A percentile compares a stretch with the other conserved stretches of the same genome.
phyloP scores from a whole-genome alignment of 2,329 filamentous ascomycete genomes.

The Dothistroma pini region DNA sequence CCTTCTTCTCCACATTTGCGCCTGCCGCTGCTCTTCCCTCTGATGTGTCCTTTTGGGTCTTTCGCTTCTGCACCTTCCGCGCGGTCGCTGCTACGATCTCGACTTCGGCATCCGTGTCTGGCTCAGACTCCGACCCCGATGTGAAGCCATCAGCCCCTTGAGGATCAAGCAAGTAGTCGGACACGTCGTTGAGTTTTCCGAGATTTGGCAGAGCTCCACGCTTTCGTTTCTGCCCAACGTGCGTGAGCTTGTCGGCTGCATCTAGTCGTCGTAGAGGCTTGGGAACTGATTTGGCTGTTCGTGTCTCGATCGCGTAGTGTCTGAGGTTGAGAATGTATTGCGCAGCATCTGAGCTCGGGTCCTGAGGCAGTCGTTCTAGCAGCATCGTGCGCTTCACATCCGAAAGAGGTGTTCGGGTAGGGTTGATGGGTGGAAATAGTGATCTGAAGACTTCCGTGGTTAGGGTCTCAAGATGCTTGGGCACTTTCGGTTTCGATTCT shows the following conservation, averaged over 20 bases:
- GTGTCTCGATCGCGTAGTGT: slow-evolving; percentile 94
- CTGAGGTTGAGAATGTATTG: slow-evolving; percentile 78
- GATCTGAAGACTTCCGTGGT: slow-evolving; percentile 94
- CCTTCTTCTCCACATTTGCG: slow-evolving; percentile 68
- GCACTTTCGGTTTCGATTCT: slow-evolving; percentile 55
- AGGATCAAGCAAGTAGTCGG: slow-evolving; percentile 86
- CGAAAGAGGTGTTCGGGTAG: slow-evolving; percentile 80
- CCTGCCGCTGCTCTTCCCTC: slow-evolving; percentile 37
- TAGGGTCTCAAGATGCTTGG: slow-evolving; percentile 88
- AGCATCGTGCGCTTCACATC: slow-evolving; percentile 91
- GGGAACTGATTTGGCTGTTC: slow-evolving; percentile 71
- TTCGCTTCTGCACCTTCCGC: slow-evolving; percentile 58
- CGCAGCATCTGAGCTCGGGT: slow-evolving; percentile 28
- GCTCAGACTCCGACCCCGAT: slow-evolving; percentile 87
- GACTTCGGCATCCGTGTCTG: slow-evolving; percentile 92
- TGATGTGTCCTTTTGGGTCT: slow-evolving; percentile 39
- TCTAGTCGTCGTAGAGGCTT: slow-evolving; percentile 80
- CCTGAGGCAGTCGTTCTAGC: slow-evolving; percentile 69
- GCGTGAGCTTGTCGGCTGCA: slow-evolving; percentile 73
- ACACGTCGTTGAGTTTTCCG: slow-evolving; percentile 84
- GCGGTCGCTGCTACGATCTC: slow-evolving; percentile 66
- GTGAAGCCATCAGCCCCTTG: slow-evolving; percentile 76
- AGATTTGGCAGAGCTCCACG: slow-evolving; percentile 70
- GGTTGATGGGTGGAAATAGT: slow-evolving; percentile 92
- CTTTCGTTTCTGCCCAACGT: slow-evolving; percentile 45